phyloP scores from a whole-genome alignment of 129 eudicot genomes.

The Lactuca sativa region DNA sequence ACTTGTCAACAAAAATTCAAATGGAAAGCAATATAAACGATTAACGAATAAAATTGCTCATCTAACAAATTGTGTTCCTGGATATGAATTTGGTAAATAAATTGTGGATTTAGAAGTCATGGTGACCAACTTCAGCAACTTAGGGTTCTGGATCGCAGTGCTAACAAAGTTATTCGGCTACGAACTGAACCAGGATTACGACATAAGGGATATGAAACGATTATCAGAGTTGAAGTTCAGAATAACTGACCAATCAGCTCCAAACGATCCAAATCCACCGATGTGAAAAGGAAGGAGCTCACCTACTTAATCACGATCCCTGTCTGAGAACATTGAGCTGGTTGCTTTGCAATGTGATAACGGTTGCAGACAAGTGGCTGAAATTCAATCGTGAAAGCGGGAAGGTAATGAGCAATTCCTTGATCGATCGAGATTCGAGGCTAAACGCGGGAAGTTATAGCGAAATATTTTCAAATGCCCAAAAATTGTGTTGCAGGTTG shows the following conservation, averaged over 20 bases:
- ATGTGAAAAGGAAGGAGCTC: slow-evolving; percentile 3
- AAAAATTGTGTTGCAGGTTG: slow-evolving; percentile 3
- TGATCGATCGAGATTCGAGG: neutral
- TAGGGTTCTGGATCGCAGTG: slow-evolving; percentile 24
- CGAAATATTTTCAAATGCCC: slow-evolving; percentile 5
- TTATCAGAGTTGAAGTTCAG: neutral
- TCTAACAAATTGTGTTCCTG: neutral
- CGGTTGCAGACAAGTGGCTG: slow-evolving; percentile 10
- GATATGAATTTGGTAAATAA: neutral
- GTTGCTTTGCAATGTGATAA: slow-evolving; percentile 8
- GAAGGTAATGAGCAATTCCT: slow-evolving; percentile 3
- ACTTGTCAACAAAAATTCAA: neutral
- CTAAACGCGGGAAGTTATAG: slow-evolving; percentile 13
- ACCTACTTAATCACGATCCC: slow-evolving; percentile 9
- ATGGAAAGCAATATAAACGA: neutral
- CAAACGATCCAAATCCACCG: slow-evolving; percentile 3
- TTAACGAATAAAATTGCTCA: neutral
- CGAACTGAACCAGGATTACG: slow-evolving; percentile 10
- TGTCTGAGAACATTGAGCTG: slow-evolving; percentile 5
- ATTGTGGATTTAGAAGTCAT: neutral
- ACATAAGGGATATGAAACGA: slow-evolving; percentile 1
- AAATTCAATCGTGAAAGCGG: slow-evolving; percentile 8
- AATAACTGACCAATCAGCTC: slow-evolving; percentile 4
- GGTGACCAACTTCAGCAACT: slow-evolving; percentile 12
- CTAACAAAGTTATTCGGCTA: slow-evolving; percentile 2